Evolutionary conservation across 2,329 filamentous ascomycete species (phyloP).

Genomic region (Westerdykella aurantiaca): DNA sequence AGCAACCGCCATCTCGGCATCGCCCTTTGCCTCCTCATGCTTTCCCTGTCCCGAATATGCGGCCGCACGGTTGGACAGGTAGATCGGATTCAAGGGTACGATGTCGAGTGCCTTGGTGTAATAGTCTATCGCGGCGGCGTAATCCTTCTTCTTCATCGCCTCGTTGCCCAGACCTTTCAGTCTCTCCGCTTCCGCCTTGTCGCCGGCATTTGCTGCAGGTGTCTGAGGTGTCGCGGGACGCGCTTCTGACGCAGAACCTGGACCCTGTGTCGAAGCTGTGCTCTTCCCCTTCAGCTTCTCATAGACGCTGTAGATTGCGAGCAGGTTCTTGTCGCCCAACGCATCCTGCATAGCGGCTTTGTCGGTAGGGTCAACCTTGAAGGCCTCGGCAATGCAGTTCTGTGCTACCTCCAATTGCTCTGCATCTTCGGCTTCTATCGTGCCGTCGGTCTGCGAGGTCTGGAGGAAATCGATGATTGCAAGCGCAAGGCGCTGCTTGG

Average conservation of each 20-base stretch:
- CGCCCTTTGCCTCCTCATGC: constrained; percentile 75
- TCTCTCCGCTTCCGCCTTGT: constrained; percentile 76
- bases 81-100: constrained; percentile 83
- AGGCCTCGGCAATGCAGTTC: constrained; percentile 91
- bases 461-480: constrained; percentile 94
- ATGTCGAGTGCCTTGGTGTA: constrained; percentile 84
- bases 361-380: constrained; percentile 86
- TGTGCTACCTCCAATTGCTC: constrained; percentile 92
- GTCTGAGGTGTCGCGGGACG: constrained; percentile 39
- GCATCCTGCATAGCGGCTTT: constrained; percentile 66
- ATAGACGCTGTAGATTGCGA: constrained; percentile 90
- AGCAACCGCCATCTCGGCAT: constrained; percentile 84
- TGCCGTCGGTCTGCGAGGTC: constrained; percentile 79
- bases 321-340: constrained; percentile 78
- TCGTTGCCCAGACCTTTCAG: constrained; percentile 90
- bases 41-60: constrained; percentile 81
- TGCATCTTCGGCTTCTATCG: constrained; percentile 77
- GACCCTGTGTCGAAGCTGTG: constrained; percentile 42
- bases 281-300: constrained; percentile 79
- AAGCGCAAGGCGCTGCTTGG: constrained; percentile 85
- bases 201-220: constrained; percentile 37
- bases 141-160: constrained; percentile 93
- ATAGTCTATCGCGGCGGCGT: constrained; percentile 70
- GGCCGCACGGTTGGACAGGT: constrained; percentile 93
- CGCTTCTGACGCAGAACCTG: constrained; percentile 38